Evolutionary conservation across 2,329 filamentous ascomycete species (phyloP).

Genomic region (Ceratocystis colombiana): DNA sequence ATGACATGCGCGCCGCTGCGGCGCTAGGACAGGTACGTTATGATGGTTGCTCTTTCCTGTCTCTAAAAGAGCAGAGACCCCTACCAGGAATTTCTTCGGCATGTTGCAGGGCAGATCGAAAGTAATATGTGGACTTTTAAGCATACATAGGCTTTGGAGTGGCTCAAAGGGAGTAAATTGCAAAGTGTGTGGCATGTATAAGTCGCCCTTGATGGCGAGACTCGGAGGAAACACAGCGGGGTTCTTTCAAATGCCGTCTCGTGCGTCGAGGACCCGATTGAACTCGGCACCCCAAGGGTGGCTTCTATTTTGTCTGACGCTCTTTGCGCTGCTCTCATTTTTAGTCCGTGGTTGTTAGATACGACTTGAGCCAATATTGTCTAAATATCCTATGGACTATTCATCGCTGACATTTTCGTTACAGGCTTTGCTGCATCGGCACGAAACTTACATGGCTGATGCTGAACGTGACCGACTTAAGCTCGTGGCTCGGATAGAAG

Average conservation of each 20-base stretch:
- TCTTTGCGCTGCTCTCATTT: not conserved
- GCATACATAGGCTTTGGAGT: slow-evolving; percentile 13
- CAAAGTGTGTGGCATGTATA: slow-evolving; percentile 18
- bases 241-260: not conserved
- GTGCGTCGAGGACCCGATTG: too few species aligned
- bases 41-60: not conserved
- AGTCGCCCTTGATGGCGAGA: not conserved
- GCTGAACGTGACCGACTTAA: slow-evolving; percentile 73
- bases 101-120: slow-evolving; percentile 5
- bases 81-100: not conserved
- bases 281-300: too few species aligned
- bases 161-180: slow-evolving; percentile 5
- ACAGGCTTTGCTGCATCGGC: slow-evolving; percentile 80
- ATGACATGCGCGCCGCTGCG: slow-evolving; percentile 76
- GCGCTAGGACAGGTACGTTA: slow-evolving; percentile 79
- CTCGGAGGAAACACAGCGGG: not conserved
- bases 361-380: too few species aligned
- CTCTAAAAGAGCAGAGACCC: not conserved
- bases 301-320: not conserved
- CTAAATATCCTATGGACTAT: slow-evolving; percentile 25
- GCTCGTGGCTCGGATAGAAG: slow-evolving; percentile 62
- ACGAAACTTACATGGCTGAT: slow-evolving; percentile 90
- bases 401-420: slow-evolving; percentile 60
- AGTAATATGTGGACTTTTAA: slow-evolving; percentile 13
- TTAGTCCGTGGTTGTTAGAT: not conserved